Percentiles rank a stretch among this genome's conserved stretches.
Evolutionary conservation across 2,329 filamentous ascomycete genomes (phyloP).

Genomic region (Calycina herbarum): DNA sequence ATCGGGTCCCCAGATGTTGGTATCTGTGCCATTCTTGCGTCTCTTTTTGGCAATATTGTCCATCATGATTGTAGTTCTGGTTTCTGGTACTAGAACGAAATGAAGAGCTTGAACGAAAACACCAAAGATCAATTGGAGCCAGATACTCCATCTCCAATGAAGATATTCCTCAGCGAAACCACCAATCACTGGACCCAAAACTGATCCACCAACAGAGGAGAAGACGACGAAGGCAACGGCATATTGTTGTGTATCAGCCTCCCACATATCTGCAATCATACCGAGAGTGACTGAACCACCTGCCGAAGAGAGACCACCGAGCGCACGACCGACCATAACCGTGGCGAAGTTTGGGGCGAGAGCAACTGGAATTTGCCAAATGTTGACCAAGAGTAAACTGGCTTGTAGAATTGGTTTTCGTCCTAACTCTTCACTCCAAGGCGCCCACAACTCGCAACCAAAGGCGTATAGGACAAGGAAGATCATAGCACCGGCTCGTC

Average conservation of each 20-base stretch:
- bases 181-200: constrained; percentile 76
- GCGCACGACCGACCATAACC: constrained; percentile 67
- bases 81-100: constrained; percentile 72
- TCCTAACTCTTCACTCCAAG: constrained; percentile 82
- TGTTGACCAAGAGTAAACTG: constrained; percentile 72
- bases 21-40: constrained; percentile 58
- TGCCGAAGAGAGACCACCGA: constrained; percentile 70
- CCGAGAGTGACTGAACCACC: constrained; percentile 73
- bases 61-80: constrained; percentile 74
- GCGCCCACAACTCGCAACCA: constrained; percentile 85
- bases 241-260: constrained; percentile 70
- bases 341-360: constrained; percentile 72
- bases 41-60: constrained; percentile 76
- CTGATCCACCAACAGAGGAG: constrained; percentile 75
- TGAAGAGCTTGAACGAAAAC: constrained; percentile 67
- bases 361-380: constrained; percentile 73
- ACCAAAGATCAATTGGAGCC: constrained; percentile 82
- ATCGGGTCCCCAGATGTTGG: constrained; percentile 66
- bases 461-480: constrained; percentile 82
- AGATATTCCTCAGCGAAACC: constrained; percentile 70
- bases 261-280: constrained; percentile 75
- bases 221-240: constrained; percentile 77
- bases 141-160: constrained; percentile 75
- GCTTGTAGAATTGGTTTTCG: constrained; percentile 73
- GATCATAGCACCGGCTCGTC: constrained; percentile 72